These are phyloP conservation scores for Rhizopus delemar DNA, from an alignment of 371 early-diverging fungal species.

Conservation along the genomic window DNA sequence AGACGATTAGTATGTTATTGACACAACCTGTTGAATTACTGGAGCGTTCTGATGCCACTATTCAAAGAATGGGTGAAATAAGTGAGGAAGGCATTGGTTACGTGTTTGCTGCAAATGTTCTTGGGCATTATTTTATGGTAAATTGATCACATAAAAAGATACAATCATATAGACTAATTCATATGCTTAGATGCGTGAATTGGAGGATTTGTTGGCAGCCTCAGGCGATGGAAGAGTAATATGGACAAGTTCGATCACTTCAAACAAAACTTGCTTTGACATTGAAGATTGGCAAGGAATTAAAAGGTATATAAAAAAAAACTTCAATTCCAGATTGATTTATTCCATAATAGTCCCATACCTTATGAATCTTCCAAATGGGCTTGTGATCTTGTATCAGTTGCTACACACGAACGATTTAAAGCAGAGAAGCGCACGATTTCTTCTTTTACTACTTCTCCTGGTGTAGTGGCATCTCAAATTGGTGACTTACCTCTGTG, in stretches of 20 bases:
- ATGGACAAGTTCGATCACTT: constrained; percentile 80
- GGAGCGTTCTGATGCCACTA: constrained; percentile 65
- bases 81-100: constrained; percentile 71
- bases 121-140: constrained; percentile 88
- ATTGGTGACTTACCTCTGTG: constrained; percentile 59
- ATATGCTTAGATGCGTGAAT: constrained; percentile 53
- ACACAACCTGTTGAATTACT: constrained; percentile 63
- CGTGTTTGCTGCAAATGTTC: constrained; percentile 81
- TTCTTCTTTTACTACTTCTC: constrained; percentile 62
- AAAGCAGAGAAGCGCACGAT: constrained; percentile 25
- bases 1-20: constrained; percentile 49
- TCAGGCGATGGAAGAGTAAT: constrained; percentile 69
- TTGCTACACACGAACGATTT: constrained; percentile 55
- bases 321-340: background rate
- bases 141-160: background rate
- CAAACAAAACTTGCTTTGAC: constrained; percentile 51
- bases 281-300: constrained; percentile 75
- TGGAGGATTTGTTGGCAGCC: constrained; percentile 49
- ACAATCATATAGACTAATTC: background rate
- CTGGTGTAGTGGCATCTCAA: constrained; percentile 71
- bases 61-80: constrained; percentile 64
- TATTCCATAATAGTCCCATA: constrained; percentile 24
- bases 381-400: constrained; percentile 65
- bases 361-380: constrained; percentile 85
- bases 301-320: constrained; percentile 36